These are phyloP conservation scores for Phytophthora rubi DNA, from an alignment of 352 stramenopile species.

Conservation along the genomic window DNA sequence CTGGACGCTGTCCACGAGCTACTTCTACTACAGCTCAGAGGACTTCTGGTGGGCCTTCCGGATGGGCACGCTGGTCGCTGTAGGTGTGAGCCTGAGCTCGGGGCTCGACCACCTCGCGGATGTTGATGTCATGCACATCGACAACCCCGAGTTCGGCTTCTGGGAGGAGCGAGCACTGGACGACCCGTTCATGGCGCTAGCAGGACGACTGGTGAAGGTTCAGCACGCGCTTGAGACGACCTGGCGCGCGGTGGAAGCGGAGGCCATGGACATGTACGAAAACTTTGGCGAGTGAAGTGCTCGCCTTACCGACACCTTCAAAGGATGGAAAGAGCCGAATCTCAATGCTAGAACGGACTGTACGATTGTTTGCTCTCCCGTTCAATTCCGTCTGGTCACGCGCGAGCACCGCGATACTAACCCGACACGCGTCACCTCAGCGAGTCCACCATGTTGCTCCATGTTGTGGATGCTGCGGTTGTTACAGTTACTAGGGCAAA, in stretches of 20 bases:
- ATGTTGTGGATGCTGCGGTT: background rate
- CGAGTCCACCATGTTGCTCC: background rate
- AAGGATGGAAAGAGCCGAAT: constrained; percentile 15
- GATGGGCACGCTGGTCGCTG: constrained; percentile 59
- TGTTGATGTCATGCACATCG: constrained; percentile 52
- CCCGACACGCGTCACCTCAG: background rate
- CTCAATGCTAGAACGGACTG: constrained; percentile 19
- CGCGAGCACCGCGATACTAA: constrained; percentile 32
- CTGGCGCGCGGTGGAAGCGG: constrained; percentile 38
- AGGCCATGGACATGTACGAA: constrained; percentile 76
- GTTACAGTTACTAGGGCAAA: background rate
- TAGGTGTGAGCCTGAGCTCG: constrained; percentile 55
- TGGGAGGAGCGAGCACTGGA: constrained; percentile 60
- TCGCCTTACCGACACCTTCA: background rate
- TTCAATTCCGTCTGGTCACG: background rate
- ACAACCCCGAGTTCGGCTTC: constrained; percentile 53
- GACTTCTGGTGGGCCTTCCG: constrained; percentile 61
- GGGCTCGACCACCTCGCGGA: constrained; percentile 67
- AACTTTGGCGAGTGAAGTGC: constrained; percentile 60
- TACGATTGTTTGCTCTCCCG: constrained; percentile 12
- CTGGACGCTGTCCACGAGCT: constrained; percentile 62
- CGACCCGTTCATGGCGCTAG: constrained; percentile 56
- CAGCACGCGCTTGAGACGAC: constrained; percentile 39
- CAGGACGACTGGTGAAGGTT: constrained; percentile 45
- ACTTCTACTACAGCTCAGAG: constrained; percentile 65